Conservation (phyloP, 345 rosid species). For the Kernera saxatilis region DNA sequence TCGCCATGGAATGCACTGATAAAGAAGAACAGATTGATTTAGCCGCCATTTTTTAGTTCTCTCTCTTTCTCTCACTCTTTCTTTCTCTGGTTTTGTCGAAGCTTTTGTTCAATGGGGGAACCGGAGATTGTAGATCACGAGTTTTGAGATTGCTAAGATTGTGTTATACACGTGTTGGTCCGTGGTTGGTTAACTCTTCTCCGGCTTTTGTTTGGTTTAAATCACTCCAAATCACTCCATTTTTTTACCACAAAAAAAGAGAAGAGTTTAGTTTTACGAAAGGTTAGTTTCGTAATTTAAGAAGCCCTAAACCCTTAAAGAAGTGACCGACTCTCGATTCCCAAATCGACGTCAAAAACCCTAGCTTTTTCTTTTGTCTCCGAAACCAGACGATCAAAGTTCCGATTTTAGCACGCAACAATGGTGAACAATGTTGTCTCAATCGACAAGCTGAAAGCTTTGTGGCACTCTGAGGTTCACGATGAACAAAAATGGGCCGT, state of each 20-base stretch:
- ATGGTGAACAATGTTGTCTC: conserved; percentile 52
- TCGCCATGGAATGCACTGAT: conserved; percentile 56
- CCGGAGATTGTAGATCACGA: conserved; percentile 10
- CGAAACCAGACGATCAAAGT: conserved; percentile 11
- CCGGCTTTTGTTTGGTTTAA: neutral
- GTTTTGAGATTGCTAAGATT: conserved; percentile 18
- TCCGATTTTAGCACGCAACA: neutral
- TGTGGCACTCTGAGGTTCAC: conserved; percentile 59
- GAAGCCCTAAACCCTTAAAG: neutral
- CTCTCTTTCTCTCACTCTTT: neutral
- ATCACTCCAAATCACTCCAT: conserved; percentile 14
- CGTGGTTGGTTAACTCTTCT: neutral
- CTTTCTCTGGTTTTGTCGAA: neutral
- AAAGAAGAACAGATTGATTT: conserved; percentile 31
- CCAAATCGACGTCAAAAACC: conserved; percentile 2
- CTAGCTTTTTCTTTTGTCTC: neutral
- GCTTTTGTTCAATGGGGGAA: conserved; percentile 7
- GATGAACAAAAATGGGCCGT: conserved; percentile 72
- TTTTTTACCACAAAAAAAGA: neutral
- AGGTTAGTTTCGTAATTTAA: conserved; percentile 21
- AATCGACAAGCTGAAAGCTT: conserved; percentile 46
- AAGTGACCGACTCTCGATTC: neutral
- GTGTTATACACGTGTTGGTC: conserved; percentile 27
- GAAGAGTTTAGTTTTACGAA: neutral
- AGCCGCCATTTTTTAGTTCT: conserved; percentile 34